Evolutionary conservation across 2,329 filamentous ascomycete genomes (phyloP), one percentile per base, ranked within the genome.

Genomic region (Aspergillus ibericus): DNA sequence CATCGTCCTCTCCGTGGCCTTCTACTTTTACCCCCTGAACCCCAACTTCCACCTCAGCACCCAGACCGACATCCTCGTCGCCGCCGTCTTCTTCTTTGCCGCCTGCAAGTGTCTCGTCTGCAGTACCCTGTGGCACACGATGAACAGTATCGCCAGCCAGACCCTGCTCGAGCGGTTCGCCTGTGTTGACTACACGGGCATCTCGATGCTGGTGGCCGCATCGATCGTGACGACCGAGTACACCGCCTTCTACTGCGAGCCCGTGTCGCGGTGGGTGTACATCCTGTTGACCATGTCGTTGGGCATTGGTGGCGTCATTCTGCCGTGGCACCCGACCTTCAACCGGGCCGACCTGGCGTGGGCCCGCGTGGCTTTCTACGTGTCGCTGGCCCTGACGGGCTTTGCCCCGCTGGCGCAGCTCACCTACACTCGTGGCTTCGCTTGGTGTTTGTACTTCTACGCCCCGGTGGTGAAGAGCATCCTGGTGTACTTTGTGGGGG

Each of bases 191-290:
- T 99, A 99, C 78, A 98, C 95, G 0, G 95, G 95, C 56, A 99
- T 99, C 66, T 96, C 93, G 1, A 82, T 99, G 52, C 85, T 99
- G 25, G 95, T 99, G 53, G 74, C 95, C 2, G 92, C 95, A 9
- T 96, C 91, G 57, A 99, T 99, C 78, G 92, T 98, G 85, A 97
- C 95, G 2, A 96, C 92, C 35, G 95, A 99, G 75, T 99, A 98
- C 79, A 97, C 95, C 0, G 95, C 93, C 22, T 99, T 99, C 77
- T 99, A 99, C 80, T 97, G 95, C 79, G 95, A 99, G 70, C 93
- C 95, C 3, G 70, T 90, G 48, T 93, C 90, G 66, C 89, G 93
- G 56, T 95, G 89, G 84, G 81, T 85, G 12, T 99, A 98, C 77
- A 95, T 99, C 81, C 76, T 83, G 42, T 81, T 90, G 51, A 98